Evolutionary conservation across 1,139 yeast species (phyloP).

Genomic region (Dujonia santamariae): DNA sequence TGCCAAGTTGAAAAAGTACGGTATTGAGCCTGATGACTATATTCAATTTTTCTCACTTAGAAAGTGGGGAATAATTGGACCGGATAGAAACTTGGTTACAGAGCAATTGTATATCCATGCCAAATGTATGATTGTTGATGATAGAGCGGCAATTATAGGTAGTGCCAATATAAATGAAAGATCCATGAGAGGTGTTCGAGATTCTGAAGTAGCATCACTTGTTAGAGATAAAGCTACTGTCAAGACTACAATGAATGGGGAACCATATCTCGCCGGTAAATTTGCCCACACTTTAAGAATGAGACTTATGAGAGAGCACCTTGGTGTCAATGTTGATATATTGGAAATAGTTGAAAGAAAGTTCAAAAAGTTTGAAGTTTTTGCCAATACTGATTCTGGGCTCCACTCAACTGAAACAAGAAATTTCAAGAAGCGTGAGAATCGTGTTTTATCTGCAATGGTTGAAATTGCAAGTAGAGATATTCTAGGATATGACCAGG

Average conservation of each 20-base stretch:
- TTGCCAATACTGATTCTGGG: conserved; percentile 49
- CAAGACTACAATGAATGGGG: conserved; percentile 75
- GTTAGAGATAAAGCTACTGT: conserved; percentile 81
- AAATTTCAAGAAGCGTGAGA: conserved; percentile 30
- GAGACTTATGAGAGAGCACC: conserved; percentile 93
- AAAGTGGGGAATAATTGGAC: conserved; percentile 94
- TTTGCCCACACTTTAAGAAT: conserved; percentile 89
- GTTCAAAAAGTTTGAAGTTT: conserved; percentile 55
- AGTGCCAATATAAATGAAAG: conserved; percentile 96
- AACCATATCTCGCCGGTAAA: conserved; percentile 74
- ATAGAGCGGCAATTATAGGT: conserved; percentile 88
- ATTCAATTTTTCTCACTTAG: conserved; percentile 89
- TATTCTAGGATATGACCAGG: conserved; percentile 45
- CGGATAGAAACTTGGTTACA: conserved; percentile 68
- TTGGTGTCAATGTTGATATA: conserved; percentile 89
- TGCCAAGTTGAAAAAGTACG: conserved; percentile 72
- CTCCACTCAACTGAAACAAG: conserved; percentile 39
- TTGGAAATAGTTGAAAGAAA: conserved; percentile 81
- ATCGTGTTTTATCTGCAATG: conserved; percentile 54
- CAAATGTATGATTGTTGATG: conserved; percentile 90
- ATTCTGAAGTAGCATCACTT: conserved; percentile 89
- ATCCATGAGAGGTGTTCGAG: conserved; percentile 90
- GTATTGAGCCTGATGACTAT: conserved; percentile 86
- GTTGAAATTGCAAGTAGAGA: conserved; percentile 73
- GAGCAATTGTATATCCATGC: conserved; percentile 96